Evolutionary conservation across 148 eudicot species (phyloP).

Genomic region (Rhododendron molle): DNA sequence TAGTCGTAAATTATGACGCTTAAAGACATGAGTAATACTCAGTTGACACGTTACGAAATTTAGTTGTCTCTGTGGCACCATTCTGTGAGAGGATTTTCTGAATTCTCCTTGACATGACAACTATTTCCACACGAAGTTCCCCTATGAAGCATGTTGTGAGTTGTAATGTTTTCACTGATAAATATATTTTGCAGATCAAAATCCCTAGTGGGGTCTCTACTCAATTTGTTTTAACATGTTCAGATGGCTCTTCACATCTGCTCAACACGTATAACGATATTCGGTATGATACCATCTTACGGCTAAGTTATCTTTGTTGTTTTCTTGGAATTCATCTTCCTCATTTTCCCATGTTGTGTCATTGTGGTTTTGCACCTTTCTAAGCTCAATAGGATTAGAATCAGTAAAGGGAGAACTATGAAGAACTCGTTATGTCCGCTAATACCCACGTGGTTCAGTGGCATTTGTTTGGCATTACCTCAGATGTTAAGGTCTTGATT

Average conservation of each 20-base stretch:
- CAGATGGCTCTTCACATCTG: conserved; percentile 76
- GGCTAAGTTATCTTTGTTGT: background rate
- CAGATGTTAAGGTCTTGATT: background rate
- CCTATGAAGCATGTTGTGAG: background rate
- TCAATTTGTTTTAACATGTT: conserved; percentile 70
- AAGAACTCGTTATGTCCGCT: background rate
- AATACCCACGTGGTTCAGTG: background rate
- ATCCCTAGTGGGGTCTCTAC: conserved; percentile 73
- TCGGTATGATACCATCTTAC: conserved; percentile 34
- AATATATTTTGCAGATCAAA: conserved; percentile 52
- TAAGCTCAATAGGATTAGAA: background rate
- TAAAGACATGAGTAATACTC: background rate
- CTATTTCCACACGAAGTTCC: background rate
- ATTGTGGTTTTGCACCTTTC: background rate
- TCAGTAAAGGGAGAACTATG: background rate
- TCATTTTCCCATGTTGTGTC: background rate
- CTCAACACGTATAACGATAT: conserved; percentile 63
- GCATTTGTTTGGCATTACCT: background rate
- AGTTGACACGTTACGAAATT: background rate
- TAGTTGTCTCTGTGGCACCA: background rate
- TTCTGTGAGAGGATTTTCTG: background rate
- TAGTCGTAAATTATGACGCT: background rate
- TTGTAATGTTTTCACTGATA: background rate
- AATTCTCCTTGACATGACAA: background rate
- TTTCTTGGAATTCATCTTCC: background rate